Evolutionary conservation across 2,329 filamentous ascomycete genomes (phyloP).

Genomic region (Penicillium capsulatum): DNA sequence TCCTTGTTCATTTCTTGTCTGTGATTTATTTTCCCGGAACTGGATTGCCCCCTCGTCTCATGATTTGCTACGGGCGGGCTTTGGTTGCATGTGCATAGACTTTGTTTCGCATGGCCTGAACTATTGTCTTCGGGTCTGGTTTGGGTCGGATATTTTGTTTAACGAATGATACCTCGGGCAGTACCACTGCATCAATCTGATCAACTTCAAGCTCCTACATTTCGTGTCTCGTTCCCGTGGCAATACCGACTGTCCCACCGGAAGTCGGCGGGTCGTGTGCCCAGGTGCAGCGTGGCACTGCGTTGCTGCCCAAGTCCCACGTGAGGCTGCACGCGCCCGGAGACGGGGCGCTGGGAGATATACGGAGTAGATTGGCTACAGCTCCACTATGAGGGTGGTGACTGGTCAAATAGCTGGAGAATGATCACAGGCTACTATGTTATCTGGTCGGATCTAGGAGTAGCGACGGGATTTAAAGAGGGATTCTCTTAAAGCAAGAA

Average conservation of each 20-base stretch:
- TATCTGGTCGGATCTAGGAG: no score
- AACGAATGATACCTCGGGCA: conserved; percentile 24
- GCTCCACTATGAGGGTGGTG: no score
- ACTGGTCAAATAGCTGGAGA: no score
- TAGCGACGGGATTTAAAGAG: no score
- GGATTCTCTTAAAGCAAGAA: no score
- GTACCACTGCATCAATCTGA: conserved; percentile 8
- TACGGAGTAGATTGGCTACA: no score
- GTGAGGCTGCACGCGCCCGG: conserved; percentile 7
- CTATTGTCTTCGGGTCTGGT: conserved; percentile 9
- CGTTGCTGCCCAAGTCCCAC: conserved; percentile 18
- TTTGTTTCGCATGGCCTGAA: conserved; percentile 6
- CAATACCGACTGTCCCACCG: not conserved
- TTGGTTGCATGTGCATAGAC: conserved; percentile 14
- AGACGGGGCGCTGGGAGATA: no score
- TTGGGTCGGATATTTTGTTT: conserved; percentile 15
- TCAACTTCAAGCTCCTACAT: no score
- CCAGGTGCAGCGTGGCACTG: conserved; percentile 4
- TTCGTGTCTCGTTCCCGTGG: conserved; percentile 7
- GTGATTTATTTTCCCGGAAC: conserved; percentile 4
- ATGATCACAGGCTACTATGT: no score
- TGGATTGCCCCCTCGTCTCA: conserved; percentile 5
- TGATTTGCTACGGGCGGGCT: conserved; percentile 14
- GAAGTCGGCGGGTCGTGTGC: conserved; percentile 10
- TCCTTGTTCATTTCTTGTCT: conserved; percentile 2